Evolutionary conservation across 106 monocot genomes (phyloP).

Genomic region (Dioscorea alata): DNA sequence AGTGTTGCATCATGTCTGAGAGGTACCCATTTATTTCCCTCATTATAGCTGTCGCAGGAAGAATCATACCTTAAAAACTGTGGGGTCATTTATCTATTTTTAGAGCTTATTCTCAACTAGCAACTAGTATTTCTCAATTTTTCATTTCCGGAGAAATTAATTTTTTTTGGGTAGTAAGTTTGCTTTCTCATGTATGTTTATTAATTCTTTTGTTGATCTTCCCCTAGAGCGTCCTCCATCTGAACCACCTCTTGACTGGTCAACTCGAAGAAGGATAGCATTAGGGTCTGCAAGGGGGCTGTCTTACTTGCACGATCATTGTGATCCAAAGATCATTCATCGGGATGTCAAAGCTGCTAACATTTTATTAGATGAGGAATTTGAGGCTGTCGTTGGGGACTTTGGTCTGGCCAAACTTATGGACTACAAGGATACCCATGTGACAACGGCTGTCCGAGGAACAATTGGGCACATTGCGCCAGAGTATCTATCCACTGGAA

Average conservation of each 20-base stretch:
- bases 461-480: constrained; percentile 98
- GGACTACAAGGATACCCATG: constrained; percentile 99
- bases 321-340: constrained; percentile 99
- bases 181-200: no score
- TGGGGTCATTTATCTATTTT: no score
- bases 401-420: constrained; percentile 96
- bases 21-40: constrained; percentile 21
- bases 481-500: constrained; percentile 91
- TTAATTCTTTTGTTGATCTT: not conserved
- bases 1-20: constrained; percentile 76
- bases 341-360: constrained; percentile 99
- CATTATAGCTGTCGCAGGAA: no score
- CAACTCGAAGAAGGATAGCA: constrained; percentile 65
- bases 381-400: constrained; percentile 95
- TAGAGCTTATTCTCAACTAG: no score
- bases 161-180: no score
- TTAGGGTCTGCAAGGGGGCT: constrained; percentile 89
- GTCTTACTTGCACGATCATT: constrained; percentile 92
- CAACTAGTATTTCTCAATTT: no score
- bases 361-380: constrained; percentile 92
- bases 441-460: constrained; percentile 91
- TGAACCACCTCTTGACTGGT: constrained; percentile 78
- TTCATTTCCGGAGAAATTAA: no score
- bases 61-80: no score
- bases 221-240: constrained; percentile 52